These are phyloP conservation scores for Pezicula rhizophila DNA, from an alignment of 2,329 filamentous ascomycete species.

Conservation along the genomic window DNA sequence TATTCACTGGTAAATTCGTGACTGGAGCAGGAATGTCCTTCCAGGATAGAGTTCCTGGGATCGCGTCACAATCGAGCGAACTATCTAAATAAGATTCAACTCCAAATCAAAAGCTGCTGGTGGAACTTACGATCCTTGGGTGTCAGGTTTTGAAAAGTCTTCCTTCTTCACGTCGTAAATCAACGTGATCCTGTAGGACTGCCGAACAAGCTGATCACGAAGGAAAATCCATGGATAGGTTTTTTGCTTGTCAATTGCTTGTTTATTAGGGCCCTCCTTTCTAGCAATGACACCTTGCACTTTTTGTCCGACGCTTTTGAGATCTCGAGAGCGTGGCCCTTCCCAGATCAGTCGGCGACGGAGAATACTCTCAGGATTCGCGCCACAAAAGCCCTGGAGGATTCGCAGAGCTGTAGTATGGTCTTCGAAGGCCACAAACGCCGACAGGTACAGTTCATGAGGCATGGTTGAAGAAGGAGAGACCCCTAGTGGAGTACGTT, in stretches of 20 bases:
- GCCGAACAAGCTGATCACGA: conserved; percentile 46
- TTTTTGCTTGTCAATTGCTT: conserved; percentile 5
- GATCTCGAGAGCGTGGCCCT: conserved; percentile 34
- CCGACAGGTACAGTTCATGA: conserved; percentile 54
- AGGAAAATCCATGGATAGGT: conserved; percentile 43
- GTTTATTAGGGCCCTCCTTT: not conserved
- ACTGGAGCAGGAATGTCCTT: conserved; percentile 53
- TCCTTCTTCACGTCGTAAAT: conserved; percentile 41
- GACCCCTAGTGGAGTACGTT: too few relatives aligned
- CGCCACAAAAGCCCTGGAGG: conserved; percentile 51
- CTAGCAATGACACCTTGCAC: too few relatives aligned
- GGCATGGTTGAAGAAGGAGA: conserved; percentile 31
- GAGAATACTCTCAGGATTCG: conserved; percentile 43
- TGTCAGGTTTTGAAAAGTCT: not conserved
- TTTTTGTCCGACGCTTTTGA: conserved; percentile 17
- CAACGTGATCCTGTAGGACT: conserved; percentile 51
- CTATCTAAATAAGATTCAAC: not conserved
- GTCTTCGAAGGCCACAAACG: conserved; percentile 44
- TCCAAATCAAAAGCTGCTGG: not conserved
- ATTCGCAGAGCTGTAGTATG: conserved; percentile 44
- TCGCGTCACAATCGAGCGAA: conserved; percentile 32
- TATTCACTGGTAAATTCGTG: conserved; percentile 20
- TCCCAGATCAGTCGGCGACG: conserved; percentile 47
- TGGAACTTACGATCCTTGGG: conserved; percentile 11
- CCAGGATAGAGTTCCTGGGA: conserved; percentile 48